Evolutionary conservation across 1,284 basidiomycete species (phyloP).

Genomic region (Ustilago bromivora): DNA sequence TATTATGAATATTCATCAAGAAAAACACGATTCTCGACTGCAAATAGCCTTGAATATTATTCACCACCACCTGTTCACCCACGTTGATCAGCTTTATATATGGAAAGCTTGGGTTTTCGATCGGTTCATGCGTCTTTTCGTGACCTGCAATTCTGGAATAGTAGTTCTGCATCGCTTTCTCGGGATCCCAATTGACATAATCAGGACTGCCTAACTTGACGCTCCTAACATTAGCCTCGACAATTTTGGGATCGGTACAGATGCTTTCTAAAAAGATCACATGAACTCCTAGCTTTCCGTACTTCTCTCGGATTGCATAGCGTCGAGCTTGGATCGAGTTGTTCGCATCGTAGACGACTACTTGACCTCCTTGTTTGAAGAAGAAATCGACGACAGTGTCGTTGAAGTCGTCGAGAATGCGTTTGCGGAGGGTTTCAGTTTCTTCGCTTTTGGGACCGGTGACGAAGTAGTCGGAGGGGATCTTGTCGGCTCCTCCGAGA

Average conservation of each 20-base stretch:
- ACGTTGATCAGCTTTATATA: conserved; percentile 98
- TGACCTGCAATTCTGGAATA: conserved; percentile 88
- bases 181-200: conserved; percentile 93
- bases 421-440: conserved; percentile 81
- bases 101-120: conserved; percentile 79
- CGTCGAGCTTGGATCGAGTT: conserved; percentile 83
- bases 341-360: conserved; percentile 99
- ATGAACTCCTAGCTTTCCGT: conserved; percentile 81
- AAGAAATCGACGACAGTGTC: conserved; percentile 90
- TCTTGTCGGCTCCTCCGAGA: conserved; percentile 85
- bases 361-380: conserved; percentile 81
- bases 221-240: conserved; percentile 91
- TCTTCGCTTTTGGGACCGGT: conserved; percentile 72
- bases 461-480: conserved; percentile 92
- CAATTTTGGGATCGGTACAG: conserved; percentile 80
- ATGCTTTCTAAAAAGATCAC: conserved; percentile 82
- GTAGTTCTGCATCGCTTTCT: conserved; percentile 91
- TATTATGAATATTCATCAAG: conserved; percentile 97
- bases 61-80: conserved; percentile 71
- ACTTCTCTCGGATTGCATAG: conserved; percentile 82
- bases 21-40: conserved; percentile 94
- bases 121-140: conserved; percentile 87
- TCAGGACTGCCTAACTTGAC: conserved; percentile 93
- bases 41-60: conserved; percentile 86
- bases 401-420: conserved; percentile 84